Percentiles rank a stretch among this genome's conserved stretches.
Conservation (phyloP, 1,139 yeast species). For the Yamadazyma mexicana region DNA sequence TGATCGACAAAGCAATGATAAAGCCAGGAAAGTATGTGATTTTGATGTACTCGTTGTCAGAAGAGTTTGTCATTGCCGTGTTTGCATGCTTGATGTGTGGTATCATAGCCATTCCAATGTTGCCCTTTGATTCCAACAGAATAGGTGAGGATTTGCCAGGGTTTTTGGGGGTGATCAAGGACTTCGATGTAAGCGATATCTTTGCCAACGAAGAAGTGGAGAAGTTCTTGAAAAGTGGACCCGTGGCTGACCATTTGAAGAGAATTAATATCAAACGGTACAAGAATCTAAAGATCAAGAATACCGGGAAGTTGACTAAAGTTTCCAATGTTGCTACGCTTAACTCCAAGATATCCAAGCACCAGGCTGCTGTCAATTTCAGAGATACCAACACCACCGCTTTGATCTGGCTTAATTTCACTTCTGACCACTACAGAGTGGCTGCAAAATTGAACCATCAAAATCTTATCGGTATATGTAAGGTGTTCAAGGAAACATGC, state of each 20-base stretch:
- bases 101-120: slow-evolving; percentile 74
- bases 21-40: slow-evolving; percentile 72
- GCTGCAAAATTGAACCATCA: slow-evolving; percentile 67
- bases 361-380: slow-evolving; percentile 44
- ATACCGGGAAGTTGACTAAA: slow-evolving; percentile 66
- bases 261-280: slow-evolving; percentile 41
- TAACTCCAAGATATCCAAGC: slow-evolving; percentile 43
- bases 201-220: slow-evolving; percentile 82
- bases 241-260: slow-evolving; percentile 64
- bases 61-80: slow-evolving; percentile 80
- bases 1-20: slow-evolving; percentile 51
- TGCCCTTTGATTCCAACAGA: slow-evolving; percentile 70
- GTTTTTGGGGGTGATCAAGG: slow-evolving; percentile 63
- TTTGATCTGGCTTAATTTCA: slow-evolving; percentile 65
- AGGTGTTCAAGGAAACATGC: slow-evolving; percentile 89
- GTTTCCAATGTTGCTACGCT: slow-evolving; percentile 50
- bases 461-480: slow-evolving; percentile 74
- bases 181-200: slow-evolving; percentile 69
- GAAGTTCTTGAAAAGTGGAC: slow-evolving; percentile 66
- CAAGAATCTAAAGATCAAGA: slow-evolving; percentile 57
- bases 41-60: slow-evolving; percentile 83
- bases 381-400: slow-evolving; percentile 49
- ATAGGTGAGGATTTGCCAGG: slow-evolving; percentile 76
- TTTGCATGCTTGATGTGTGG: slow-evolving; percentile 88
- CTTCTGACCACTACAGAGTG: slow-evolving; percentile 70